Base-by-base conservation (phyloP, 116 monocot species). In the Zostera marina region DNA sequence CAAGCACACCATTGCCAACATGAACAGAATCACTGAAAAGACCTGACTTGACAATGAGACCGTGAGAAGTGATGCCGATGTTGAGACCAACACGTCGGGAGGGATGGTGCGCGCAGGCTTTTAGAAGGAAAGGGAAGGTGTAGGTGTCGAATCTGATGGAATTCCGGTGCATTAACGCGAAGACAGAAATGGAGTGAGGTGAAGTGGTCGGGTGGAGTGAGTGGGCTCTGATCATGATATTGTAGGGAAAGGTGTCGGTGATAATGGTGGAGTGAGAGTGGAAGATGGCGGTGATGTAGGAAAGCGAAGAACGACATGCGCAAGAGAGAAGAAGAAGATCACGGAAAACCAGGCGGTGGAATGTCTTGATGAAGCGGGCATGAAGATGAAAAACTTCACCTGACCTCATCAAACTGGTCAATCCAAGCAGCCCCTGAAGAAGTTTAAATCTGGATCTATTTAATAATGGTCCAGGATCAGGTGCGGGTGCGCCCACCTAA, bases 81-180 rank as follows among this genome's bases (percentile, higher is more conserved):
- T 5, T 14, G 47, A 42, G 49, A 14, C 63, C 25, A 15, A 48
- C 9, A 9, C 13, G 22, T 12, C 54, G 38, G 14, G 45, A 44
- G 14, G 62, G 46, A 25, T 56, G 53, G 21, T 32, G 41, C 41
- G 38, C 16, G 46, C 66, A 66, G 53, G 61, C 60, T 39, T 54
- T 54, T 62, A 69, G 69, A 54, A 62, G 41, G 54, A 55, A 54
- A 32, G 69, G 62, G 38, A 69, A 60, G 62, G 69, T 69, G 72
- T 61, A 43, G 54, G 11, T 12, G 44, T 68, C 68, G 26, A 42
- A 47, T 22, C 41, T 60, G 20, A 68, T 48, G 58, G 68, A 47
- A 55, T 41, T 47, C 58, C 41, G 54, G 40, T 47, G 64, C 68
- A 68, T 59, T 58, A 44, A 22, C 58, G 54, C 14, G 73, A 59